Percentiles rank a stretch among this genome's conserved stretches.
Conservation (phyloP, 2,329 filamentous ascomycete genomes). For the Daldinia sp. region DNA sequence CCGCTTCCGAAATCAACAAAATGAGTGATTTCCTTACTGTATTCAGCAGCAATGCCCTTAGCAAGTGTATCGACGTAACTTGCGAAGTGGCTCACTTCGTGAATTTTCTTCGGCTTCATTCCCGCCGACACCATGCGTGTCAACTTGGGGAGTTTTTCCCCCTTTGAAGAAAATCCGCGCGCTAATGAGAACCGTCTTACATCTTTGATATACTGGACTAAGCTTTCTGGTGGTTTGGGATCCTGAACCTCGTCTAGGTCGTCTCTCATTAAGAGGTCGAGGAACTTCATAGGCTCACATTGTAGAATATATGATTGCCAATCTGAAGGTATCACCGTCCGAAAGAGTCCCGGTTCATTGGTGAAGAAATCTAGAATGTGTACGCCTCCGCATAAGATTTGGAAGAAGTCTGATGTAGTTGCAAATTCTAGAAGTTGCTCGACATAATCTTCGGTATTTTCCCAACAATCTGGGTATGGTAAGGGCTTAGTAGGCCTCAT, state of each 20-base stretch:
- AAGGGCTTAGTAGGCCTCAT: constrained; percentile 69
- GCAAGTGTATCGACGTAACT: constrained; percentile 77
- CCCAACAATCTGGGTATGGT: constrained; percentile 78
- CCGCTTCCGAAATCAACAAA: constrained; percentile 96
- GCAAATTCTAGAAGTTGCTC: constrained; percentile 81
- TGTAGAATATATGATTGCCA: constrained; percentile 84
- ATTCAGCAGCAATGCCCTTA: constrained; percentile 67
- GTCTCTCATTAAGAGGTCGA: constrained; percentile 85
- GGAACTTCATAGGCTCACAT: constrained; percentile 77
- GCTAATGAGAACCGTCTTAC: constrained; percentile 77
- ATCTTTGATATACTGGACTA: constrained; percentile 78
- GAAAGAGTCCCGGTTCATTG: constrained; percentile 83
- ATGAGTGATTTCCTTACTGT: constrained; percentile 77
- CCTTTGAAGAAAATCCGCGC: constrained; percentile 66
- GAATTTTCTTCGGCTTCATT: constrained; percentile 96
- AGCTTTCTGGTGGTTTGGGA: constrained; percentile 61
- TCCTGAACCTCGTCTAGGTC: constrained; percentile 66
- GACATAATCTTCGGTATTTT: constrained; percentile 80
- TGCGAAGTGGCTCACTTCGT: constrained; percentile 94
- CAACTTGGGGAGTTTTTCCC: constrained; percentile 66
- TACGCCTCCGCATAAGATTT: constrained; percentile 93
- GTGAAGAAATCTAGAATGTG: constrained; percentile 98
- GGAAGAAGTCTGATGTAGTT: constrained; percentile 79
- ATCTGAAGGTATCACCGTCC: constrained; percentile 77
- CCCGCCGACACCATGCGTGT: constrained; percentile 82